Base-by-base conservation (phyloP, 2,329 filamentous ascomycete genomes). In the Bipolaris sorokiniana region DNA sequence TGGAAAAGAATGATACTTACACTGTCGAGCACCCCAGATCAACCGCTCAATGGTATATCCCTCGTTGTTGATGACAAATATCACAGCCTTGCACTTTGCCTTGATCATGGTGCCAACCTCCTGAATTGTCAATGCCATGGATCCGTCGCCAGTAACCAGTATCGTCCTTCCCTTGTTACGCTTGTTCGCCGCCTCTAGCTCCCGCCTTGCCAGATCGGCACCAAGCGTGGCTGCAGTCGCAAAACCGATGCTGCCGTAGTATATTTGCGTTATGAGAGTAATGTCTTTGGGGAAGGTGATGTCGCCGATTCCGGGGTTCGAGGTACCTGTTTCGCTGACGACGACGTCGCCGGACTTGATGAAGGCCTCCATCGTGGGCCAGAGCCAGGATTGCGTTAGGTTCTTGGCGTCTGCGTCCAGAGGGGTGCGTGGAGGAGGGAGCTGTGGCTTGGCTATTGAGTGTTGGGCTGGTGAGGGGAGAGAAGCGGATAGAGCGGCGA, bases 71-170 rank as follows among this genome's bases (percentile, higher is more conserved):
- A 81, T 73, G 6, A 82, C 66, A 56, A 82, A 75, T 6, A 81
- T 69, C 5, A 80, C 62, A 1, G 70, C 66, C 7, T 70, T 70
- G 16, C 76, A 63, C 7, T 73, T 63, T 1, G 73, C 64, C 49
- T 72, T 72, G 63, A 90, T 84, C 64, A 89, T 88, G 1, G 85
- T 88, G 10, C 83, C 83, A 3, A 90, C 76, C 61, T 89, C 87
- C 68, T 90, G 88, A 0, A 82, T 86, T 0, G 87, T 90, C 76
- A 90, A 83, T 61, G 88, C 84, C 56, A 90, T 82, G 59, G 85
- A 87, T 3, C 87, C 87, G 50, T 88, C 86, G 5, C 86, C 86
- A 33, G 86, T 86, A 58, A 86, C 79, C 1, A 88, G 73, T 9
- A 88, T 79, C 0, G 85, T 84, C 51, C 83, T 55, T 5, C 73